Evolutionary conservation across 1,284 basidiomycete genomes (phyloP), one percentile per base, ranked within the genome.

Genomic region (Laetiporus sulphureus): DNA sequence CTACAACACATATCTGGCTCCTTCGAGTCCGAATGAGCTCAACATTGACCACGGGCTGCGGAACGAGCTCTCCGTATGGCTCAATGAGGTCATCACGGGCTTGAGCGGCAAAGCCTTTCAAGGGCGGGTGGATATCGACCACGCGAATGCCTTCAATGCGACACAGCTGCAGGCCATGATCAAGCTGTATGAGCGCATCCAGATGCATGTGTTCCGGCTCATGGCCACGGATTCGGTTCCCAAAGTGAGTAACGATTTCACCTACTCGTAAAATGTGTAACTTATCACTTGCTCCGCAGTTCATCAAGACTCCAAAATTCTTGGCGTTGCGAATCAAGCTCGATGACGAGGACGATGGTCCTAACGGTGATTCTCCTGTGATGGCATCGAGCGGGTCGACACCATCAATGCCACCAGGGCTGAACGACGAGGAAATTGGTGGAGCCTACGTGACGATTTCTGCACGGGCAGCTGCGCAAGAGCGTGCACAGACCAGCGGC

Each of bases 141-240:
- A 91, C 58, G 81, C 83, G 15, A 73, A 69, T 39, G 72, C 80
- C 8, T 83, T 87, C 71, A 91, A 94, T 53, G 94, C 93, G 22
- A 95, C 88, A 32, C 95, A 99, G 64, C 71, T 99, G 40, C 91
- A 96, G 68, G 89, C 81, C 40, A 85, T 98, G 74, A 91, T 99
- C 53, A 73, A 80, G 49, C 68, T 98, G 52, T 99, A 98, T 65
- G 94, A 95, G 65, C 81, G 93, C 43, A 98, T 99, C 46, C 95
- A 98, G 67, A 85, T 78, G 29, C 93, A 98, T 61, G 93, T 98
- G 53, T 98, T 98, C 74, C 78, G 94, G 40, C 65, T 98, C 52
- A 96, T 99, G 90, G 94, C 95, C 6, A 96, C 92, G 43, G 95
- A 99, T 63, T 97, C 93, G 6, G 87, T 98, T 21, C 94, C 94